These are phyloP conservation scores for Aspergillus sp. DNA, from an alignment of 2,329 filamentous ascomycete genomes.

Conservation along the genomic window DNA sequence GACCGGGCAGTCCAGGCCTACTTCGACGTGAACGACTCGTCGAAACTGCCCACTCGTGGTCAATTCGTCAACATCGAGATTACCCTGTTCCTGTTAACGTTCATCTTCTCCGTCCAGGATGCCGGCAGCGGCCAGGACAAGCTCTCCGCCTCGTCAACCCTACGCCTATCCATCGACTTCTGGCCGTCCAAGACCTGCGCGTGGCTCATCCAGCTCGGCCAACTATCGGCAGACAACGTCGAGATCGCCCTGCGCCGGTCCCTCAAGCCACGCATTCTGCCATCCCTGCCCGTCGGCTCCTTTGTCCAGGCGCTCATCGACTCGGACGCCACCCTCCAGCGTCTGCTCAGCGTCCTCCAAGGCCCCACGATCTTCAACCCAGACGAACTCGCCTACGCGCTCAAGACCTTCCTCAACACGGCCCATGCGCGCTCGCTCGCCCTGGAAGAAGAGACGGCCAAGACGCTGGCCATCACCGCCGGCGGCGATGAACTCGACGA, in stretches of 20 bases:
- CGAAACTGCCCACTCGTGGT: slow-evolving; percentile 23
- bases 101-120: slow-evolving; percentile 36
- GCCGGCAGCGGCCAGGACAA: slow-evolving; percentile 21
- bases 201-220: slow-evolving; percentile 42
- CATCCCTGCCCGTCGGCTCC: slow-evolving; percentile 37
- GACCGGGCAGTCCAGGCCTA: slow-evolving; percentile 34
- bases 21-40: slow-evolving; percentile 24
- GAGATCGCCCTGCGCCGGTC: slow-evolving; percentile 39
- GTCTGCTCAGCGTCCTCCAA: slow-evolving; percentile 38
- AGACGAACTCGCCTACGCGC: slow-evolving; percentile 40
- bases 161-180: slow-evolving; percentile 32
- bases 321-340: slow-evolving; percentile 38
- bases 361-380: slow-evolving; percentile 35
- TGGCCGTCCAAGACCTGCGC: slow-evolving; percentile 40
- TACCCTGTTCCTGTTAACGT: slow-evolving; percentile 38
- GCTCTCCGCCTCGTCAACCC: slow-evolving; percentile 24
- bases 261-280: slow-evolving; percentile 35
- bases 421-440: slow-evolving; percentile 36
- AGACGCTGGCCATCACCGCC: slow-evolving; percentile 27
- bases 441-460: slow-evolving; percentile 32
- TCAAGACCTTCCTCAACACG: slow-evolving; percentile 41
- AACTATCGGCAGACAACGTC: slow-evolving; percentile 40
- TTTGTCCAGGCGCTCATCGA: slow-evolving; percentile 41
- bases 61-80: slow-evolving; percentile 38
- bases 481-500: slow-evolving; percentile 23